Evolutionary conservation across 2,329 filamentous ascomycete species (phyloP), one percentile per base, ranked within the genome.

Genomic region (Scytalidium lignicola): DNA sequence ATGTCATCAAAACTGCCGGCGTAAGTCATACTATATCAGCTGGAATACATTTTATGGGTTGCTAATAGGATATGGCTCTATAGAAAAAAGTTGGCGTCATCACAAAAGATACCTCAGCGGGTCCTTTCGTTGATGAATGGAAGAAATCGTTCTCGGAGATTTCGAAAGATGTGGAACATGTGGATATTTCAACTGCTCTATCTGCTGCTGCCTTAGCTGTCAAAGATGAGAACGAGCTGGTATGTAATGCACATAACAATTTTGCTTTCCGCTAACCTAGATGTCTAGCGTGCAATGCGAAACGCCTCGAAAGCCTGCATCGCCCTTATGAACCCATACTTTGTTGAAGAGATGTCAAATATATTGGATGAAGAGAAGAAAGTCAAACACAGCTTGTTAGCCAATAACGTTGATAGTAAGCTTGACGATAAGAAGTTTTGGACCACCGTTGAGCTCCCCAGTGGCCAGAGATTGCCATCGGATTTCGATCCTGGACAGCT

Each of bases 341-440:
- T 97, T 67, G 85, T 99, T 57, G 93, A 99, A 65, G 91, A 96
- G 67, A 97, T 99, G 91, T 96, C 92, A 45, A 86, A 88, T 59
- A 86, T 97, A 46, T 82, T 99, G 52, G 93, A 99, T 64, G 86
- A 91, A 58, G 95, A 97, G 68, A 96, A 96, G 75, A 96, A 96
- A 66, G 90, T 97, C 65, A 93, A 90, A 55, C 93, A 99, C 70
- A 88, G 85, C 56, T 78, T 79, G 2, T 78, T 99, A 7, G 84
- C 88, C n/a, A 83, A 89, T 61, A 93, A 91, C 69, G 86, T 99
- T 26, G 84, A 92, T 58, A 82, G 83, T 62, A 96, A 96, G 72
- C 85, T 99, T 49, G 92, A 97, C 60, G 90, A 99, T 60, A 75
- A 81, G 46, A 95, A 95, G 62, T 99, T 95, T 66, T 99, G 96